A percentile compares a stretch with the other conserved stretches of the same genome.
phyloP scores from a whole-genome alignment of 1,284 basidiomycete genomes.

The Lignosus rhinocerotis region DNA sequence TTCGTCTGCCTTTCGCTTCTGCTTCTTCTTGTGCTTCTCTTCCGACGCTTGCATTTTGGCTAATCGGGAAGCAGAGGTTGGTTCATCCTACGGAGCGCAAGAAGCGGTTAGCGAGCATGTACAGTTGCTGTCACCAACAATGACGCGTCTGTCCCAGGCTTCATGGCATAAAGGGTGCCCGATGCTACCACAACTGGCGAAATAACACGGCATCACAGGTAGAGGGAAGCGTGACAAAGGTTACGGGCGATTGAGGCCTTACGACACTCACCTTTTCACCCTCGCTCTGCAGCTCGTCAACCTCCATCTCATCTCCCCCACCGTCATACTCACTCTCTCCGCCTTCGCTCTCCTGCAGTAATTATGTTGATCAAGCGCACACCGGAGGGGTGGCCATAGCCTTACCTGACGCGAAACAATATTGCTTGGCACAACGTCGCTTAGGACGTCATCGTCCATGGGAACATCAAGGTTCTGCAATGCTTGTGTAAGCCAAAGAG shows the following conservation, averaged over 20 bases:
- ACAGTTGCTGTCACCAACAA: neutral
- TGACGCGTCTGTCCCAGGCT: conserved; percentile 9
- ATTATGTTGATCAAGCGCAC: conserved; percentile 1
- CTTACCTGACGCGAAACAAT: conserved; percentile 78
- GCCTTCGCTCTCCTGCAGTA: conserved; percentile 64
- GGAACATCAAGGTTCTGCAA: conserved; percentile 24
- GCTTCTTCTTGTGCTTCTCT: conserved; percentile 54
- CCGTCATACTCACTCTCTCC: conserved; percentile 64
- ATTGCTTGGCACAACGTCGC: conserved; percentile 80
- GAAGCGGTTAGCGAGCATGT: conserved; percentile 3
- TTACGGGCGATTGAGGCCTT: neutral
- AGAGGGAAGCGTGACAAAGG: neutral
- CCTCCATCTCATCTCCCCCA: conserved; percentile 44
- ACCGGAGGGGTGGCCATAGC: conserved; percentile 11
- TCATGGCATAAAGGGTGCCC: neutral
- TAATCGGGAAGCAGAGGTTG: conserved; percentile 41
- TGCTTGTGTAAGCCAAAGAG: neutral
- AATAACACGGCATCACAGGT: neutral
- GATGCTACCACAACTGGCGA: neutral
- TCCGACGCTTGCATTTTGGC: conserved; percentile 40
- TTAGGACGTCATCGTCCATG: conserved; percentile 75
- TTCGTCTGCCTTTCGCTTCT: conserved; percentile 70
- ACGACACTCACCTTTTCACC: conserved; percentile 44
- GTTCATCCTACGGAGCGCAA: conserved; percentile 25
- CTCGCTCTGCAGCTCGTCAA: conserved; percentile 68